phyloP scores from a whole-genome alignment of 2,329 filamentous ascomycete species.

The Paraphoma chrysanthemicola region DNA sequence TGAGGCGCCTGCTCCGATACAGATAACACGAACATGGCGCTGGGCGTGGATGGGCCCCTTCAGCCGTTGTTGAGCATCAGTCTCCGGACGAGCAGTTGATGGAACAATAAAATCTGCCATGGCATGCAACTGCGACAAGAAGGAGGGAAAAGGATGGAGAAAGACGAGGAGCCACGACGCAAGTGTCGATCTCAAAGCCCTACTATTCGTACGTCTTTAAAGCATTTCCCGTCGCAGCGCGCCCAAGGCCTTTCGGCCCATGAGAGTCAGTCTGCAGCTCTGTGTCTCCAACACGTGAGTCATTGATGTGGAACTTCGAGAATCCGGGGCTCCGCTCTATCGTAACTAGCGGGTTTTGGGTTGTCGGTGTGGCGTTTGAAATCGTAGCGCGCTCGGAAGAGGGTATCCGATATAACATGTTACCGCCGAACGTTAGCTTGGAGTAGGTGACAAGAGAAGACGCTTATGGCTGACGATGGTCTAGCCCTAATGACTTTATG shows the following conservation, averaged over 20 bases:
- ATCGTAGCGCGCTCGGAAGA: not conserved
- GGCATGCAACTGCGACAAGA: conserved; percentile 1
- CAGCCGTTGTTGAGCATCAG: conserved; percentile 34
- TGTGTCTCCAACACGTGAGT: conserved; percentile 10
- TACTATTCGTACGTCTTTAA: conserved; percentile 9
- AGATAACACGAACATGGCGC: conserved; percentile 49
- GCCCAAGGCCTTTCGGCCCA: not conserved
- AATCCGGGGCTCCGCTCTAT: conserved; percentile 7
- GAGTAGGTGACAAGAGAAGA: too few species aligned
- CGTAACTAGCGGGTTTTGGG: conserved; percentile 2
- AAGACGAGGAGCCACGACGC: not conserved
- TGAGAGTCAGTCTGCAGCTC: conserved; percentile 11
- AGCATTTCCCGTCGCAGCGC: not conserved
- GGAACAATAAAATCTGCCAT: conserved; percentile 37
- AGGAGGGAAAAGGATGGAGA: not conserved
- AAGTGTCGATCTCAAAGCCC: not conserved
- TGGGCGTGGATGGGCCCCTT: conserved; percentile 43
- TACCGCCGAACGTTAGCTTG: too few species aligned
- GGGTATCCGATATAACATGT: not conserved
- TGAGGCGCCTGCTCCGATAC: conserved; percentile 58
- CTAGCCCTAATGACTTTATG: too few species aligned
- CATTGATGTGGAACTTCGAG: conserved; percentile 1
- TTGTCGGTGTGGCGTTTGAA: not conserved
- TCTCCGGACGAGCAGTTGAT: conserved; percentile 23
- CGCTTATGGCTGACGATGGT: too few species aligned